Conservation (phyloP, 176 grass and related monocot genomes). For the Phyllostachys edulis region DNA sequence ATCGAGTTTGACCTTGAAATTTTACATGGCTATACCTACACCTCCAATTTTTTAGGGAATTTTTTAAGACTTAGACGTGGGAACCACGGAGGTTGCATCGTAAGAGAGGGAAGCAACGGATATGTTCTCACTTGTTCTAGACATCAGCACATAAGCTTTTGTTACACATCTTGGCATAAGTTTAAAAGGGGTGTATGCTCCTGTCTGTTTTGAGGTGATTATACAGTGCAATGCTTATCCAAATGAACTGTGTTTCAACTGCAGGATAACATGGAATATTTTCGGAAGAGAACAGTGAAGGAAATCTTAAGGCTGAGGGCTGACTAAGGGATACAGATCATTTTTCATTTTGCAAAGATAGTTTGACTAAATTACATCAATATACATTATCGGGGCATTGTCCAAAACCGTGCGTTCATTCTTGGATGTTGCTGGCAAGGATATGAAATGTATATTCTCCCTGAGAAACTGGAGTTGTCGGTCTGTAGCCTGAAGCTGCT, state of each 20-base stretch:
- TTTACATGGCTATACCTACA: no score
- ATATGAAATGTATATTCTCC: no score
- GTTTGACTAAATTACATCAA: neutral
- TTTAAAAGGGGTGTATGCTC: neutral
- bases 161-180: neutral
- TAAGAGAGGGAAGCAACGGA: no score
- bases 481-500: neutral
- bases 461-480: neutral
- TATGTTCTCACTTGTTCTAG: neutral
- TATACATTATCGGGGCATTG: neutral
- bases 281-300: constrained; percentile 69
- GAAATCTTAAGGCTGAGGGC: constrained; percentile 73
- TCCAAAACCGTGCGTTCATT: constrained; percentile 9
- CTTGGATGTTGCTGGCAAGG: constrained; percentile 3
- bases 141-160: neutral
- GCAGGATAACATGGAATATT: constrained; percentile 87
- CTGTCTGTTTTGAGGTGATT: neutral
- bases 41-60: no score
- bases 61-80: no score
- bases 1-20: no score
- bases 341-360: neutral
- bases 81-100: no score
- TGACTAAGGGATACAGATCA: constrained; percentile 37
- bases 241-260: constrained; percentile 30
- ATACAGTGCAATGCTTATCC: neutral